These are phyloP conservation scores for Yamadazyma sp. DNA, from an alignment of 805 yeast species.

Conservation along the genomic window DNA sequence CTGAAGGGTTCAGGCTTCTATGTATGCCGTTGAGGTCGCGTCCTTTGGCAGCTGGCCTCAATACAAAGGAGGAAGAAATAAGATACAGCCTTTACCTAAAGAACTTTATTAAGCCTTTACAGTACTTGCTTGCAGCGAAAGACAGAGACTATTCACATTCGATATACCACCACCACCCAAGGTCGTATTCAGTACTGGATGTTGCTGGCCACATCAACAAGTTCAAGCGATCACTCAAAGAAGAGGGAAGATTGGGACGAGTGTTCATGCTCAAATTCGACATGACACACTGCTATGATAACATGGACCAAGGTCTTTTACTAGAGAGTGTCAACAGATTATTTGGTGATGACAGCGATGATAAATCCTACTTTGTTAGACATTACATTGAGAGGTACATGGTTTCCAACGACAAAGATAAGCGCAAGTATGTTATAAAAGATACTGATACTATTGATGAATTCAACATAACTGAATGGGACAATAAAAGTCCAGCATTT, in stretches of 20 bases:
- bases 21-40: slow-evolving; percentile 46
- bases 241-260: slow-evolving; percentile 27
- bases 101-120: slow-evolving; percentile 11
- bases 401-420: slow-evolving; percentile 6
- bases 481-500: neutral
- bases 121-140: slow-evolving; percentile 10
- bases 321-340: slow-evolving; percentile 31
- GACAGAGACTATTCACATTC: slow-evolving; percentile 11
- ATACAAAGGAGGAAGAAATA: slow-evolving; percentile 10
- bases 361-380: slow-evolving; percentile 22
- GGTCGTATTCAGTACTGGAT: slow-evolving; percentile 45
- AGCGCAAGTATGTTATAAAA: slow-evolving; percentile 12
- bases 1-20: slow-evolving; percentile 56
- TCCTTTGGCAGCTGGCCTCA: slow-evolving; percentile 7
- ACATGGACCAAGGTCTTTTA: slow-evolving; percentile 51
- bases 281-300: slow-evolving; percentile 74
- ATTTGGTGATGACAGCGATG: slow-evolving; percentile 22
- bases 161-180: slow-evolving; percentile 17
- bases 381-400: slow-evolving; percentile 17
- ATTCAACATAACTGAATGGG: slow-evolving; percentile 4
- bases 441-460: slow-evolving; percentile 16
- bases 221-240: slow-evolving; percentile 32
- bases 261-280: slow-evolving; percentile 70
- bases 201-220: slow-evolving; percentile 37
- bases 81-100: slow-evolving; percentile 21